Base-by-base conservation (phyloP, 257 asterid genomes). In the Fraxinus anomala region DNA sequence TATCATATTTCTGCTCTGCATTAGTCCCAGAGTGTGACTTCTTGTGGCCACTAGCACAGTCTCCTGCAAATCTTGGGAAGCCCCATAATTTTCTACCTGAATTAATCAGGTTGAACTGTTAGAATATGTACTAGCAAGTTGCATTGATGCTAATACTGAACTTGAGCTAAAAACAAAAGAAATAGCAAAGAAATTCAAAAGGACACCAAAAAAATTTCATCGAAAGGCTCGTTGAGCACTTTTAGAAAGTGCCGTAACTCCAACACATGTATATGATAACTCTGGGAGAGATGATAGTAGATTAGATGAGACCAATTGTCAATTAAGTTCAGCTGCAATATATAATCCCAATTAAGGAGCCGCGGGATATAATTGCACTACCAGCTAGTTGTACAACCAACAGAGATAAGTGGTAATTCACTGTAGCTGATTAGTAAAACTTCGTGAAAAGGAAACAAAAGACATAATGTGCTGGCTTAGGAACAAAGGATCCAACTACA, bases 41-140 rank as follows among this genome's bases (percentile, higher is more conserved):
- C 83, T 87, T 81, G 68, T 89, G 92, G 73, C 97, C 93, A 84
- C 88, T 92, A 72, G 99, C 99, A 86, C 98, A 96, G 77, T 96
- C 99, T 67, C 99, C 99, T 0, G 99, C 92, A 82, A 96, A 96
- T 84, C 97, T 89, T 54, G 99, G 98, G 81, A 96, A 96, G 44
- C 92, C 90, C 99, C 98, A 96, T 63, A 87, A 12, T 82, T 87
- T 96, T 82, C 92, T 81, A 70, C 98, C 99, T 96, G 86, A 42
- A 65, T 33, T 23, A 39, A 59, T n/a, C 12, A 21, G 16, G 11
- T 24, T 42, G 36, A 68, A 61, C 8, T 5, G 44, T 16, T 21
- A 76, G 36, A 28, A 40, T 2, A 74, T 36, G 16, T 6, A 79
- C 17, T 21, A 67, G 65, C 37, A 77, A 40, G 12, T 44, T 36